Conservation (phyloP, 768 basidiomycete species). For the Coprinopsis cinerea region DNA sequence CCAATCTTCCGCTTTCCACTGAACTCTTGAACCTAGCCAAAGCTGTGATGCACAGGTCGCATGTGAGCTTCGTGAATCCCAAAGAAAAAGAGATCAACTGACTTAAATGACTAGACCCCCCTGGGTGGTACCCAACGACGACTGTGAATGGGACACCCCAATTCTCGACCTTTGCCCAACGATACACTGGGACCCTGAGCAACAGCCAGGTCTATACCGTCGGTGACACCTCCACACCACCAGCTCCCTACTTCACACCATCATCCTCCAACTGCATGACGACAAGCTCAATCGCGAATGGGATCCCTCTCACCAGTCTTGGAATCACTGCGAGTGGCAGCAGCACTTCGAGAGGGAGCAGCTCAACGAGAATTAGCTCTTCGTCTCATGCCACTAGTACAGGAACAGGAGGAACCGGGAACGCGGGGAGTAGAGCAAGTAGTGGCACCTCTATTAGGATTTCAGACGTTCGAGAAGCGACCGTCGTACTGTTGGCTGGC, state of each 20-base stretch:
- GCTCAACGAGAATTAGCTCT: too few species aligned
- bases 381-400: too few species aligned
- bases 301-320: slow-evolving; percentile 25
- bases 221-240: slow-evolving; percentile 33
- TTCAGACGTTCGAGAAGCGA: background rate
- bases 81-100: background rate
- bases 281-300: slow-evolving; percentile 32
- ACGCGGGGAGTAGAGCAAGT: background rate
- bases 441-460: background rate
- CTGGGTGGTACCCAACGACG: slow-evolving; percentile 40
- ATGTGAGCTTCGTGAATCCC: slow-evolving; percentile 20
- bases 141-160: slow-evolving; percentile 29
- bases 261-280: slow-evolving; percentile 36
- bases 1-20: background rate
- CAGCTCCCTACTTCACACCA: slow-evolving; percentile 28
- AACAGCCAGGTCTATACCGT: slow-evolving; percentile 32
- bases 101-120: slow-evolving; percentile 27
- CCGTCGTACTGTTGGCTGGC: background rate
- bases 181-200: slow-evolving; percentile 31
- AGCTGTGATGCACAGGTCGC: slow-evolving; percentile 40
- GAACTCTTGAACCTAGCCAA: slow-evolving; percentile 21
- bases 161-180: slow-evolving; percentile 41
- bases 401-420: background rate
- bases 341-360: too few species aligned
- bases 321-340: slow-evolving; percentile 15